Conservation (phyloP, 371 early-diverging fungal genomes). For the Mucor piriformis region DNA sequence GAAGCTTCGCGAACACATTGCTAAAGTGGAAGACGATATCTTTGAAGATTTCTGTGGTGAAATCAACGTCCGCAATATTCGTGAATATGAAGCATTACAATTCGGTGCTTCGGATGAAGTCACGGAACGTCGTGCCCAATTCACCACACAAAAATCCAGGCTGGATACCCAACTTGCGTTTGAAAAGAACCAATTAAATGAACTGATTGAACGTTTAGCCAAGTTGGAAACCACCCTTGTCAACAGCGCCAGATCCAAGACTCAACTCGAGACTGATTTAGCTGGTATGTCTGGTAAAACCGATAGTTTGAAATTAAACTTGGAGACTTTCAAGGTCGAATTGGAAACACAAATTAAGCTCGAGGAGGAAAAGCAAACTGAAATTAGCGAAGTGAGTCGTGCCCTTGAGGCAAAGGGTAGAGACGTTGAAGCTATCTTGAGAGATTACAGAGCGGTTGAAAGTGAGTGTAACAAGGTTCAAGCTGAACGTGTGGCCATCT, state of each 20-base stretch:
- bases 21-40: conserved; percentile 68
- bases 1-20: conserved; percentile 54
- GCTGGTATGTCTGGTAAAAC: conserved; percentile 47
- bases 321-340: conserved; percentile 33
- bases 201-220: conserved; percentile 61
- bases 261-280: conserved; percentile 39
- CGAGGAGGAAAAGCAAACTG: conserved; percentile 58
- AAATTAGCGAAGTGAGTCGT: conserved; percentile 62
- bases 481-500: conserved; percentile 77
- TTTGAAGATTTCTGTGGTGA: conserved; percentile 80
- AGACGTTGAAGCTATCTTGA: conserved; percentile 69
- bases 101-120: conserved; percentile 71
- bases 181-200: conserved; percentile 75
- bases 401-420: conserved; percentile 61
- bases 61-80: conserved; percentile 74
- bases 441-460: conserved; percentile 68
- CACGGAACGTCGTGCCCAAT: conserved; percentile 73
- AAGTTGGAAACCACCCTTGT: conserved; percentile 47
- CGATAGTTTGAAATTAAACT: conserved; percentile 33
- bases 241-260: conserved; percentile 35
- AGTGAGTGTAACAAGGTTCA: conserved; percentile 74
- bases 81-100: conserved; percentile 82
- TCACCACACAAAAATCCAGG: conserved; percentile 74
- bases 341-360: conserved; percentile 43
- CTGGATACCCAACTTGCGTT: conserved; percentile 77